A percentile compares a stretch with the other conserved stretches of the same genome.
phyloP scores from a whole-genome alignment of 176 grass and related monocot genomes.

The Zizania latifolia region DNA sequence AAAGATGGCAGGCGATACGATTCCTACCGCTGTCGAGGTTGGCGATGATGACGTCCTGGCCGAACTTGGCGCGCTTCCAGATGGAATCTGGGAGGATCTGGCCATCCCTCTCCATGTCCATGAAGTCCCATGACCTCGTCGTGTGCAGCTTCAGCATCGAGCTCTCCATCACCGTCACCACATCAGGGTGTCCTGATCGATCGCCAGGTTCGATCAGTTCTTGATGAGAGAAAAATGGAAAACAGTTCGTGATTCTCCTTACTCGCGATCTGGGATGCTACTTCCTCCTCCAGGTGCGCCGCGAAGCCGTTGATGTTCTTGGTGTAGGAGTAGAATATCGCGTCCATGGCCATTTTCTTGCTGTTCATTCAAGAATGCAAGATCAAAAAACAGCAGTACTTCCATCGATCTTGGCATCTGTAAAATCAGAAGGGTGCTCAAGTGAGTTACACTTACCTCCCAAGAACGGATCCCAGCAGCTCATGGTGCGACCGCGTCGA shows the following conservation, averaged over 20 bases:
- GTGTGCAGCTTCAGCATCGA: constrained; percentile 60
- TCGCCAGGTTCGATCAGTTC: too few species aligned
- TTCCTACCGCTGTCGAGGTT: constrained; percentile 64
- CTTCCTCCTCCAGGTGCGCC: constrained; percentile 47
- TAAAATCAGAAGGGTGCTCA: too few species aligned
- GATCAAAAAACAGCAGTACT: too few species aligned
- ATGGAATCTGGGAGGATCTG: constrained; percentile 38
- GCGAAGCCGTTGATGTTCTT: constrained; percentile 82
- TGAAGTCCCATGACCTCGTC: constrained; percentile 68
- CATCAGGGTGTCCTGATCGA: constrained; percentile 56
- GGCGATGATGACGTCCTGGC: constrained; percentile 55
- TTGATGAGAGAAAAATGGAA: too few species aligned
- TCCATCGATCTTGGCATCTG: too few species aligned
- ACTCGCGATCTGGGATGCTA: constrained; percentile 45
- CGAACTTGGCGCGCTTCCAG: constrained; percentile 39
- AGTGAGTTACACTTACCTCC: constrained; percentile 39
- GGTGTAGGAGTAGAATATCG: constrained; percentile 81
- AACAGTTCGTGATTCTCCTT: background rate
- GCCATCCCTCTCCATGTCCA: constrained; percentile 37
- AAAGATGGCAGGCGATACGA: background rate
- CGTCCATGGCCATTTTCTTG: constrained; percentile 31
- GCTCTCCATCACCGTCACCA: constrained; percentile 58
- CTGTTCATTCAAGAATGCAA: too few species aligned
- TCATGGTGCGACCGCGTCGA: constrained; percentile 56
- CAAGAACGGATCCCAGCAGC: constrained; percentile 43